A percentile compares a stretch with the other conserved stretches of the same genome.
phyloP scores from a whole-genome alignment of 2,329 filamentous ascomycete species.

The Corynespora cassiicola region DNA sequence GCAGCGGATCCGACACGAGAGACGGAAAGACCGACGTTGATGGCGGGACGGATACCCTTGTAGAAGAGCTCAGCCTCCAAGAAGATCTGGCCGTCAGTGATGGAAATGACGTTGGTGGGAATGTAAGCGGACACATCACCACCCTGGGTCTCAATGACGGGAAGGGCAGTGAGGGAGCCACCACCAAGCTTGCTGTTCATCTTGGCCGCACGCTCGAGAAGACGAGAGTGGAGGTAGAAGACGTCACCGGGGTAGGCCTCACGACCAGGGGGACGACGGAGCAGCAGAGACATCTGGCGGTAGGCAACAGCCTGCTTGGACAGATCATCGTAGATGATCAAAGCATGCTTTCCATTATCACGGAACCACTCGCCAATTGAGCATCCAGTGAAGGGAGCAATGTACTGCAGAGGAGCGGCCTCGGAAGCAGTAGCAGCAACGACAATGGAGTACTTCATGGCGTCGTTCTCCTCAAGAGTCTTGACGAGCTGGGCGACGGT shows the following conservation, averaged over 20 bases:
- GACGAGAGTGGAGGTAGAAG: slow-evolving; percentile 99
- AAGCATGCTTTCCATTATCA: slow-evolving; percentile 84
- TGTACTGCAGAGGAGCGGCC: slow-evolving; percentile 91
- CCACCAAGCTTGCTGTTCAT: slow-evolving; percentile 95
- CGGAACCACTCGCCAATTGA: slow-evolving; percentile 70
- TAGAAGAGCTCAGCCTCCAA: slow-evolving; percentile 99
- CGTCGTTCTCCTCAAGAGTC: slow-evolving; percentile 99
- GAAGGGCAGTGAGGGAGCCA: slow-evolving; percentile 96
- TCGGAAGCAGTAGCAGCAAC: slow-evolving; percentile 97
- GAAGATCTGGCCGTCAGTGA: slow-evolving; percentile 99
- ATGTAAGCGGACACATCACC: slow-evolving; percentile 99
- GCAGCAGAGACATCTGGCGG: slow-evolving; percentile 98
- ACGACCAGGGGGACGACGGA: slow-evolving; percentile 97
- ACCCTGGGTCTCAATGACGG: slow-evolving; percentile 99
- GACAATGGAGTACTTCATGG: slow-evolving; percentile 96
- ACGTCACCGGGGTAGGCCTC: slow-evolving; percentile 99
- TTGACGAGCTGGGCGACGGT: slow-evolving; percentile 99
- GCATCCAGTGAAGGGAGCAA: slow-evolving; percentile 87
- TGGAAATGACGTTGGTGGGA: slow-evolving; percentile 99
- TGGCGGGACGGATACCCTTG: slow-evolving; percentile 99
- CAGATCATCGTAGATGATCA: slow-evolving; percentile 93
- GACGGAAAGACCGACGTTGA: slow-evolving; percentile 99
- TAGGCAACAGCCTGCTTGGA: slow-evolving; percentile 98
- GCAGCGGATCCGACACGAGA: slow-evolving; percentile 99
- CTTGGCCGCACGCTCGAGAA: slow-evolving; percentile 99